phyloP scores from a whole-genome alignment of 148 eudicot genomes.

The Fagopyrum esculentum region DNA sequence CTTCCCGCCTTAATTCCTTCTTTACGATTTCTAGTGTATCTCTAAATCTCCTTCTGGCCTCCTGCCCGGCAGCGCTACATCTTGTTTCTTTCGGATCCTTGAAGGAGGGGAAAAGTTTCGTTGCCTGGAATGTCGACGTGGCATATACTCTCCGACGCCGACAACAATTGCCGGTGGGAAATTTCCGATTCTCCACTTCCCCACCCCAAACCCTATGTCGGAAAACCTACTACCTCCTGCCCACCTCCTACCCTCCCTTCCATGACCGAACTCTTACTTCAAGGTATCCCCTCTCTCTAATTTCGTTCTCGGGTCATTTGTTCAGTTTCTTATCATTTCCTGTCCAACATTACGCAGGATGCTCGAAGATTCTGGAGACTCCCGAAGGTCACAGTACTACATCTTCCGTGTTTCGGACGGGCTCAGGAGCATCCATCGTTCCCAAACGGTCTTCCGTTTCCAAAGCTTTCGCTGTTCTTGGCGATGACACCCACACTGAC shows the following conservation, averaged over 20 bases:
- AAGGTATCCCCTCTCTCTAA: constrained; percentile 33
- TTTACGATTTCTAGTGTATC: no score
- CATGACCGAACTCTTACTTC: constrained; percentile 57
- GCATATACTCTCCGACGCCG: constrained; percentile 59
- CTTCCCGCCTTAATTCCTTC: no score
- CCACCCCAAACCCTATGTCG: constrained; percentile 11
- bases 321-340: background rate
- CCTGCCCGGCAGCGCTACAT: background rate
- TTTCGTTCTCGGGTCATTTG: background rate
- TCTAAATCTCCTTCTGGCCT: no score
- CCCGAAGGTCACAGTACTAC: constrained; percentile 10
- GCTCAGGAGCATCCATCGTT: constrained; percentile 43
- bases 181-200: constrained; percentile 23
- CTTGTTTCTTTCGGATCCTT: background rate
- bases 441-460: constrained; percentile 45
- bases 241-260: constrained; percentile 44
- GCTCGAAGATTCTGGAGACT: constrained; percentile 37
- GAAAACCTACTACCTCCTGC: constrained; percentile 12
- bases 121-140: constrained; percentile 49
- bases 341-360: constrained; percentile 24
- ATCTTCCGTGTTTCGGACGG: constrained; percentile 45
- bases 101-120: background rate
- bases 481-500: constrained; percentile 20
- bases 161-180: constrained; percentile 59
- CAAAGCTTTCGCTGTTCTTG: constrained; percentile 46